These are phyloP conservation scores for Saccharomycopsis microspora DNA, from an alignment of 805 yeast species.

Conservation along the genomic window DNA sequence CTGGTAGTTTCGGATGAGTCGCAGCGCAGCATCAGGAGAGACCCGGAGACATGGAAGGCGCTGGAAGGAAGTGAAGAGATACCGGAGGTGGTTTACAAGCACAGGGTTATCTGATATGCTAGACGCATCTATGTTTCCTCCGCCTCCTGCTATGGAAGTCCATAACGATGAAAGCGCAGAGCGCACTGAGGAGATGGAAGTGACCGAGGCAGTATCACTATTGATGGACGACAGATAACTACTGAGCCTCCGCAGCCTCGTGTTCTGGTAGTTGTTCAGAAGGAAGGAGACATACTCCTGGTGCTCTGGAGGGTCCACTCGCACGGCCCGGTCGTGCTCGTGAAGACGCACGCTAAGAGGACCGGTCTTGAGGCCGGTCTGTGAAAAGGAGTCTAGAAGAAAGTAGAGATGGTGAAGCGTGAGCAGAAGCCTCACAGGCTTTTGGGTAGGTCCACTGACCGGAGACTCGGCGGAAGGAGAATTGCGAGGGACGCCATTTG, in stretches of 20 bases:
- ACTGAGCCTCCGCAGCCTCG: conserved; percentile 10
- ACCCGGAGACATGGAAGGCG: conserved; percentile 53
- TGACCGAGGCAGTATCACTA: conserved; percentile 28
- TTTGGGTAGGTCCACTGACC: conserved; percentile 16
- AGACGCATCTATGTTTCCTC: conserved; percentile 8
- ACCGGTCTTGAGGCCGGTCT: conserved; percentile 39
- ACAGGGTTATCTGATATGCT: conserved; percentile 19
- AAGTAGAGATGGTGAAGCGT: conserved; percentile 56
- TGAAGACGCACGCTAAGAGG: conserved; percentile 52
- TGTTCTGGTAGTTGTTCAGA: conserved; percentile 14
- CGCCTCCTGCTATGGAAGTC: conserved; percentile 21
- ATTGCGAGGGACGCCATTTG: neutral
- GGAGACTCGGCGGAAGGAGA: neutral
- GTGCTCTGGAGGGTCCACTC: neutral
- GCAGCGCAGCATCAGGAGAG: conserved; percentile 48
- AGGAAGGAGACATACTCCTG: conserved; percentile 16
- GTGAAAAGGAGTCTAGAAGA: conserved; percentile 45
- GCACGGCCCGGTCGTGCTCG: conserved; percentile 32
- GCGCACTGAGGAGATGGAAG: conserved; percentile 48
- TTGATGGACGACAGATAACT: conserved; percentile 15
- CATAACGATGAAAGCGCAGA: conserved; percentile 22
- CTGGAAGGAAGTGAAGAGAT: conserved; percentile 51
- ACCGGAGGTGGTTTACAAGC: conserved; percentile 34
- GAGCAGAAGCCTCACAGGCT: conserved; percentile 45
- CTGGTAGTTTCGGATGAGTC: conserved; percentile 48